phyloP scores from a whole-genome alignment of 768 basidiomycete species.

The Trametes cingulata region DNA sequence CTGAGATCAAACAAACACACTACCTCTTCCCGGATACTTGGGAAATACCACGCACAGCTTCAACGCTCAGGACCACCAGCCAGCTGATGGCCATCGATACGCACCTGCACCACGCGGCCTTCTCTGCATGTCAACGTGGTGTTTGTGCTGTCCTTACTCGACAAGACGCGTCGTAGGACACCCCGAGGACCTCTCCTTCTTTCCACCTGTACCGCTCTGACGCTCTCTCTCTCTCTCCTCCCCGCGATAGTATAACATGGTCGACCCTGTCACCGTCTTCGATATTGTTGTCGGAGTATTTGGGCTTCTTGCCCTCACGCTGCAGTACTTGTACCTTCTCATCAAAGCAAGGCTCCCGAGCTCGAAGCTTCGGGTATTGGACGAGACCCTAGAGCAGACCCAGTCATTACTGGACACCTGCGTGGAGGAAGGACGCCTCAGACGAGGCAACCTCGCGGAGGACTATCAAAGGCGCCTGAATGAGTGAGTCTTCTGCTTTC shows the following conservation, averaged over 20 bases:
- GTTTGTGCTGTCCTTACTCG: no score
- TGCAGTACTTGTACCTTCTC: background rate
- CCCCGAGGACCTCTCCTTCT: no score
- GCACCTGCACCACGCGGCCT: no score
- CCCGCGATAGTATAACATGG: background rate
- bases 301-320: background rate
- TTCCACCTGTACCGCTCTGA: background rate
- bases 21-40: no score
- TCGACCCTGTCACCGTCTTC: background rate
- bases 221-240: background rate
- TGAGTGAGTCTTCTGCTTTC: background rate
- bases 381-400: background rate
- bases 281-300: background rate
- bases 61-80: no score
- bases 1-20: no score
- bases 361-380: background rate
- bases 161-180: no score
- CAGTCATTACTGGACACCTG: background rate
- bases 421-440: background rate
- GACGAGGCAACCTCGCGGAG: background rate
- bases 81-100: no score
- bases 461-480: background rate
- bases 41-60: no score
- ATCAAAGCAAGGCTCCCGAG: background rate
- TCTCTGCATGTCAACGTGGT: no score